Evolutionary conservation across 164 flowering plant genomes (phyloP), one percentile per base, ranked within the genome.

Genomic region (Nymphaea colorata): DNA sequence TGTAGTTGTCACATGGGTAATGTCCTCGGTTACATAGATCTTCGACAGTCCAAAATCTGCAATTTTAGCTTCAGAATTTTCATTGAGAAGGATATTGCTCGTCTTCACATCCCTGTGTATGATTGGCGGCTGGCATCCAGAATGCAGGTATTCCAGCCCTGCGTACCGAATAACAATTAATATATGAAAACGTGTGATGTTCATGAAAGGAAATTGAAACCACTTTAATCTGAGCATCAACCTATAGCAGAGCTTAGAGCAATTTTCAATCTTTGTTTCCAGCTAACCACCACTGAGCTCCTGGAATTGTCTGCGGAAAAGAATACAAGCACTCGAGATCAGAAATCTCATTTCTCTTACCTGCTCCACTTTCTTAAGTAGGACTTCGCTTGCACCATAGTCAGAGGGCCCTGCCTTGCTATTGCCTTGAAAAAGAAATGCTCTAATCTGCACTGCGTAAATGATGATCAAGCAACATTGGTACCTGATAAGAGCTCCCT

Each of bases 401-500:
- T 25, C 36, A 25, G 36, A 1, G 36, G 1, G 36, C 0, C 36
- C 36, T 25, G 36, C 36, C 36, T 25, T 25, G 36, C 36, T 25
- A 25, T 25, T 25, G 36, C 36, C 36, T 25, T 25, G 59, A 55
- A 8, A 55, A 55, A 16, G 16, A 16, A 55, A 16, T 8, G 16
- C 59, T 2, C 16, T 8, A 10, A 55, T 55, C 16, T 25, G 36
- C 36, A 25, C 36, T 25, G 36, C 36, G 36, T 25, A 25, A 25
- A 25, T 25, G 36, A 25, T 25, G 36, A 25, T 25, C 36, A 25
- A 25, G 36, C 16, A 16, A 55, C 16, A 55, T 10, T 55, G 7
- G 17, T 66, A 80, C 81, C 87, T 70, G 77, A 78, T 3, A 84
- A 70, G 76, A 73, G 73, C 36, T 45, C 72, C 57, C 44, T 41